phyloP scores from a whole-genome alignment of 2,329 filamentous ascomycete species.

The Fusarium sp. region DNA sequence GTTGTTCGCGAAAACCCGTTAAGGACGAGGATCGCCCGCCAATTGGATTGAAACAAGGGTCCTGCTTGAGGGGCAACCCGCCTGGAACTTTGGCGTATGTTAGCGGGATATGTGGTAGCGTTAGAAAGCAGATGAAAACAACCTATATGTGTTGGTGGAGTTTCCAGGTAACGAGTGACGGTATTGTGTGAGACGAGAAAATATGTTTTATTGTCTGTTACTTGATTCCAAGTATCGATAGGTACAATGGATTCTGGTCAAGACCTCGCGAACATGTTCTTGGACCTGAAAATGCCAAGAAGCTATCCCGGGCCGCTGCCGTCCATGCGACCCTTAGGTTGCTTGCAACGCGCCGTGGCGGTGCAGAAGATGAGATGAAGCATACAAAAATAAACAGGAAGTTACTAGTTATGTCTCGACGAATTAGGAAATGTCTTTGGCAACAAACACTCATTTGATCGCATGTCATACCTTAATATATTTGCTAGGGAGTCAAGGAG shows the following conservation, averaged over 20 bases:
- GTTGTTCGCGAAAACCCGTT: conserved; percentile 19
- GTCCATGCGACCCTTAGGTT: conserved; percentile 27
- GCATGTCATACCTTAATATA: background rate
- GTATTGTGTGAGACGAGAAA: background rate
- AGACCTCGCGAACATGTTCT: background rate
- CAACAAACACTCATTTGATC: background rate
- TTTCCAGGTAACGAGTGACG: background rate
- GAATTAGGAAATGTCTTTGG: background rate
- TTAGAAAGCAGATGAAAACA: background rate
- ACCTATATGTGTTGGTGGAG: background rate
- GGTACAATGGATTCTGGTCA: background rate
- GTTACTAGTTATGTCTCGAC: background rate
- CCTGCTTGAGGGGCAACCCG: conserved; percentile 11
- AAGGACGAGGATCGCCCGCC: conserved; percentile 20
- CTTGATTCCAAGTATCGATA: background rate
- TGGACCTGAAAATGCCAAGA: conserved; percentile 22
- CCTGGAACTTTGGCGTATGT: conserved; percentile 23
- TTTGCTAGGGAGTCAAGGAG: background rate
- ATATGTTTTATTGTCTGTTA: background rate
- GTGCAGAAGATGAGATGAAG: conserved; percentile 23
- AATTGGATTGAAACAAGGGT: conserved; percentile 29
- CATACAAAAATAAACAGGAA: background rate
- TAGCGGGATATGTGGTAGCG: conserved; percentile 3
- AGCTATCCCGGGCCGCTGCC: conserved; percentile 36
- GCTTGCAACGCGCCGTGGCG: conserved; percentile 24